Base-by-base conservation (phyloP, 1,284 basidiomycete genomes). In the Marasmius fiardii region DNA sequence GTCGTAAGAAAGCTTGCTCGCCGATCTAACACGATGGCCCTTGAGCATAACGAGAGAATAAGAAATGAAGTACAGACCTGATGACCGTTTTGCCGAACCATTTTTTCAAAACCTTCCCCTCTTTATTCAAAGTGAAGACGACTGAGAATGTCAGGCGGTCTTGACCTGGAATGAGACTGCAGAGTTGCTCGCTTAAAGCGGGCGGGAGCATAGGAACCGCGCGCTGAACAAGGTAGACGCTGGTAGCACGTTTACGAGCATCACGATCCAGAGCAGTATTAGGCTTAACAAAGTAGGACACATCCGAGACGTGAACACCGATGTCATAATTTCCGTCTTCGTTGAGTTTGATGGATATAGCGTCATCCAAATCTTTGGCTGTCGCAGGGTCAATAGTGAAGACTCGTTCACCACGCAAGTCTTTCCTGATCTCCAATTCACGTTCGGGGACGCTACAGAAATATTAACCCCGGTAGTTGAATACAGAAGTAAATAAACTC, bases 251-350 rank as follows among this genome's bases (percentile, higher is more conserved):
- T 75, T 98, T 98, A 64, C 94, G 86, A 50, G 97, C 97, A 72
- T 99, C 97, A 34, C 97, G 93, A 67, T 99, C 97, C 62, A 99
- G 79, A 16, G 95, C 92, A 7, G 93, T 97, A 71, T 97, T 97
- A 24, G 93, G 87, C 76, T 95, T 96, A 67, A 96, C 91, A 74
- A 98, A 99, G 78, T 91, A 89, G 1, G 95, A 92, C 1, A 98
- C 95, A 70, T 99, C 97, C 20, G 95, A 92, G 63, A 99, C 86
- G 67, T 99, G 97, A 11, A 99, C 86, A 56, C 93, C 93, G 51
- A 99, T 83, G 52, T 94, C 91, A 67, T 85, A 94, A 7, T 89
- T 93, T 20, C 94, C 95, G 68, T 97, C 92, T 18, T 95, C 93
- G 64, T 94, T 93, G 60, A 75, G 69, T 67, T 89, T 90, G 72